Percentiles rank a stretch among this genome's conserved stretches.
phyloP scores from a whole-genome alignment of 2,329 filamentous ascomycete genomes.

The Venturia oleaginea region DNA sequence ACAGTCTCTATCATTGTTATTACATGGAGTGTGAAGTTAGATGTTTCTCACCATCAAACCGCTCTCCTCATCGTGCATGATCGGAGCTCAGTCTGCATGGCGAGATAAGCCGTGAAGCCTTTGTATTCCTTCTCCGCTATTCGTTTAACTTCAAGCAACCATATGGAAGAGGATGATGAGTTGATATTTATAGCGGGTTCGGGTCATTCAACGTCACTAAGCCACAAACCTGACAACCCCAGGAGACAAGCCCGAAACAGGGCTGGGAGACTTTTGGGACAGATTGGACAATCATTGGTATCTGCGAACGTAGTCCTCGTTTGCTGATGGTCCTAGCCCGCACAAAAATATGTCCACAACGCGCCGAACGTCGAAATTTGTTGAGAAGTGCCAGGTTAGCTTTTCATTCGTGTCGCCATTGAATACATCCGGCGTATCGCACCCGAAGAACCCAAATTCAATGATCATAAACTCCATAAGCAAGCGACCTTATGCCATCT shows the following conservation, averaged over 20 bases:
- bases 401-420: conserved; percentile 8
- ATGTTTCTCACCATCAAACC: conserved; percentile 87
- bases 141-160: conserved; percentile 84
- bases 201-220: background rate
- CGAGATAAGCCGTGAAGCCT: conserved; percentile 43
- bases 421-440: conserved; percentile 2
- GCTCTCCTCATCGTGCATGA: conserved; percentile 52
- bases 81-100: conserved; percentile 71
- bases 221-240: background rate
- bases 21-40: background rate
- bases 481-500: background rate
- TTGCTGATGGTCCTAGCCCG: background rate
- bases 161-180: conserved; percentile 62
- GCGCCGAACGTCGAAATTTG: conserved; percentile 2
- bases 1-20: no score
- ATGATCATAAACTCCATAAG: conserved; percentile 13
- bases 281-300: background rate
- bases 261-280: background rate
- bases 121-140: conserved; percentile 69
- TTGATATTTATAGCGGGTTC: conserved; percentile 54
- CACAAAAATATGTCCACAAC: background rate
- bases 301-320: background rate
- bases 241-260: background rate
- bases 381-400: conserved; percentile 7
- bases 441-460: conserved; percentile 6